Base-by-base conservation (phyloP, 305 asterid genomes). In the Solanum hybrid region DNA sequence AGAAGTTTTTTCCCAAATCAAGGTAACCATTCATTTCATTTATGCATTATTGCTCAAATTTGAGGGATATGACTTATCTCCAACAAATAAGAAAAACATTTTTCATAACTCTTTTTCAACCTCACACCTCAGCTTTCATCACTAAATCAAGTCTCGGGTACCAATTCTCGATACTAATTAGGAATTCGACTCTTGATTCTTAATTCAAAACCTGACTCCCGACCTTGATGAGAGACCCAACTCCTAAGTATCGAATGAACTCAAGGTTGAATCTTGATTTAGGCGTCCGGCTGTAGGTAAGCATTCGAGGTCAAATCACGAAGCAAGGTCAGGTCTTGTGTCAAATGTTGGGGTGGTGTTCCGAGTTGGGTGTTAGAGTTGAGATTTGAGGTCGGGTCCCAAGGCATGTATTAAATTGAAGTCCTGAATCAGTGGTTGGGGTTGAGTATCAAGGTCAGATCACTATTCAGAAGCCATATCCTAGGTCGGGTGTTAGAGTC, bases 1-100 rank as follows among this genome's bases (percentile, higher is more conserved):
- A 92, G 96, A 92, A 94, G 98, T 90, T 95, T 96, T 93, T 94
- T 89, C 89, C 98, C 98, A 33, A 95, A 95, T 94, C 97, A 96
- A 92, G 97, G 98, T 94, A 87, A 81, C 92, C 29, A 78, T 14
- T 41, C 31, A 27, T 45, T 82, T 31, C 37, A 73, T 73, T 73
- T 27, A 73, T 27, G 78, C 78, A 26, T 6, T 72, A 26, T 5
- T 10, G 1, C 77, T 57, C 10, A 57, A 57, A 57, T 57, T 57
- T 57, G 24, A 57, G 24, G 70, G 24, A 17, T 57, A 1, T 57
- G 70, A 6, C 9, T 57, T 57, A 57, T 17, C 70, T 17, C 68
- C 9, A 51, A 51, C n/a, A 51, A 17, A 51, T 6, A 51, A 51
- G 68, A 51, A 51, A 51, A 51, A 6, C 10, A 17, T 17, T 57